A percentile compares a stretch with the other conserved stretches of the same genome.
Conservation (phyloP, 805 yeast genomes). For the Hanseniaspora lachancei region DNA sequence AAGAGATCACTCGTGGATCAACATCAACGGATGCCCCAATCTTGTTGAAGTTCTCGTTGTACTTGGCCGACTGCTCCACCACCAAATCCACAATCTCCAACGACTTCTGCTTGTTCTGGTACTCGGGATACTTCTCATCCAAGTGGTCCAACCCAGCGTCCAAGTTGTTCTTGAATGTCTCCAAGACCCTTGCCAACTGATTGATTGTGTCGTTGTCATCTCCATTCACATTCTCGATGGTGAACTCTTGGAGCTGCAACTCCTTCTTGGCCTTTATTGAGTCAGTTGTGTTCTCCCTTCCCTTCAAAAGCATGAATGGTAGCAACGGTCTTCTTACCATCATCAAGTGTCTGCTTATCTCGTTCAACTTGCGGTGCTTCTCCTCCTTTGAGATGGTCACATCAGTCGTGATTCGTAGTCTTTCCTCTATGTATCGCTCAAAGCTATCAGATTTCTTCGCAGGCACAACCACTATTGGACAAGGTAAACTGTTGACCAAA, state of each 20-base stretch:
- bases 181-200: slow-evolving; percentile 17
- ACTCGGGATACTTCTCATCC: slow-evolving; percentile 10
- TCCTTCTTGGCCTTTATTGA: background rate
- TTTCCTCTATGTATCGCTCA: slow-evolving; percentile 15
- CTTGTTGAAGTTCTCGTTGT: slow-evolving; percentile 6
- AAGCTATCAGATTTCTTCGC: slow-evolving; percentile 22
- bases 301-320: slow-evolving; percentile 1
- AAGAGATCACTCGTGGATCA: background rate
- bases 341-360: slow-evolving; percentile 2
- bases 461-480: slow-evolving; percentile 24
- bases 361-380: background rate
- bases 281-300: background rate
- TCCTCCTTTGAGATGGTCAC: slow-evolving; percentile 14
- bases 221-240: background rate
- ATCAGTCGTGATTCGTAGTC: slow-evolving; percentile 5
- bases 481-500: slow-evolving; percentile 21
- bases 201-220: slow-evolving; percentile 13
- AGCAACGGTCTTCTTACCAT: background rate
- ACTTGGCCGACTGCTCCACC: slow-evolving; percentile 11
- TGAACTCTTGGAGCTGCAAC: slow-evolving; percentile 2
- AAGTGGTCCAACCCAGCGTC: slow-evolving; percentile 14
- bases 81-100: slow-evolving; percentile 6
- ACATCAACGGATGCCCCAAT: background rate
- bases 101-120: background rate
- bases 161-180: slow-evolving; percentile 17